Evolutionary conservation across 192 early-diverging fungal genomes (phyloP).

Genomic region (Coemansia guatemalensis): DNA sequence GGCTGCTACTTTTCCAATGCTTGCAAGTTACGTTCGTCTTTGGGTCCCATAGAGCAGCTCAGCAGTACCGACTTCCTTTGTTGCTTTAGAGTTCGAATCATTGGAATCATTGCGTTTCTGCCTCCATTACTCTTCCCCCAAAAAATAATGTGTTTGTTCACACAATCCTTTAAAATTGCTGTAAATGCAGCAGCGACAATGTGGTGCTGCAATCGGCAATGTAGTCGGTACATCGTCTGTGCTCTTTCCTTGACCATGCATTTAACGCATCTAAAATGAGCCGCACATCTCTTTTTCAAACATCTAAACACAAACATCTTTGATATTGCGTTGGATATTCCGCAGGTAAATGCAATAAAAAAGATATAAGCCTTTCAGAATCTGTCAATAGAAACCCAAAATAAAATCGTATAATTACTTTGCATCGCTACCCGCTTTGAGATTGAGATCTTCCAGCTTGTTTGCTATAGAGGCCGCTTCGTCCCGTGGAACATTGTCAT

Average conservation of each 20-base stretch:
- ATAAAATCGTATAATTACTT: conserved; percentile 4
- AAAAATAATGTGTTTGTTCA: too few species aligned
- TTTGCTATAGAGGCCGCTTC: conserved; percentile 12
- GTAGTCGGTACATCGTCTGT: too few species aligned
- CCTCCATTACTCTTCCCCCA: too few species aligned
- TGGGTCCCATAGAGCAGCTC: background rate
- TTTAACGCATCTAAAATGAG: background rate
- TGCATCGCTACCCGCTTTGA: conserved; percentile 21
- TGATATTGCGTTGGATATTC: background rate
- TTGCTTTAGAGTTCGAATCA: background rate
- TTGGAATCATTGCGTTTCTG: background rate
- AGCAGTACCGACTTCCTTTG: background rate
- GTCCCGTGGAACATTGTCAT: background rate
- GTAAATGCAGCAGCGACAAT: background rate
- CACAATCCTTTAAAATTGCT: too few species aligned
- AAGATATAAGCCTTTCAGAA: background rate
- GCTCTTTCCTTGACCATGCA: background rate
- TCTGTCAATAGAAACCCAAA: background rate
- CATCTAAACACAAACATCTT: background rate
- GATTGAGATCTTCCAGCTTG: conserved; percentile 18
- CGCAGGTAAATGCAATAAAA: background rate
- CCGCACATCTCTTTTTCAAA: background rate
- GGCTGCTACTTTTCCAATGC: background rate
- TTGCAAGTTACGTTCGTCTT: background rate
- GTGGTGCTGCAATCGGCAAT: background rate